Percentiles rank a stretch among this genome's conserved stretches.
phyloP scores from a whole-genome alignment of 805 yeast genomes.

The Diddensiella santjacobensis region DNA sequence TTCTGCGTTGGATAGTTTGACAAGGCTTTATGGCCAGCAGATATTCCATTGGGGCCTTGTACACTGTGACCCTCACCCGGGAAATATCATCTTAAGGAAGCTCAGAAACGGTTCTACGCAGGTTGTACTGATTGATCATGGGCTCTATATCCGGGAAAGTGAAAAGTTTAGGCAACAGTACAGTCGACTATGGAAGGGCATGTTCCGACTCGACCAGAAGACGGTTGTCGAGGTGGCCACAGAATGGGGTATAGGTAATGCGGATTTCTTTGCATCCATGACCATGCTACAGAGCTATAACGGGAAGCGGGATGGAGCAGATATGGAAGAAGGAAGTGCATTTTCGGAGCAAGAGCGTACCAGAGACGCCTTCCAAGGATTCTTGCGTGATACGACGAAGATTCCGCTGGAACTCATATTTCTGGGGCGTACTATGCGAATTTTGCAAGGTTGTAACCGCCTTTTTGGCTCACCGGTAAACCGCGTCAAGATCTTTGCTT shows the following conservation, averaged over 20 bases:
- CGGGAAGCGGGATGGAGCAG: slow-evolving; percentile 14
- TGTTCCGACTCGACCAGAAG: slow-evolving; percentile 49
- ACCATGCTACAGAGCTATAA: slow-evolving; percentile 50
- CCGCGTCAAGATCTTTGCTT: slow-evolving; percentile 58
- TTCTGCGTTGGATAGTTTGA: slow-evolving; percentile 47
- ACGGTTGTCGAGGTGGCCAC: slow-evolving; percentile 47
- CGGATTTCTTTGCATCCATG: slow-evolving; percentile 58
- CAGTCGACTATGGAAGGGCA: slow-evolving; percentile 57
- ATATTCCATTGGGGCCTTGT: slow-evolving; percentile 64
- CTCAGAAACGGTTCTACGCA: slow-evolving; percentile 31
- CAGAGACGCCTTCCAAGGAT: slow-evolving; percentile 48
- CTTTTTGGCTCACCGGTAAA: slow-evolving; percentile 70
- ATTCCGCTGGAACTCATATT: slow-evolving; percentile 67
- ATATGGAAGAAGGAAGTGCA: slow-evolving; percentile 46
- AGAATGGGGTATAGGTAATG: slow-evolving; percentile 67
- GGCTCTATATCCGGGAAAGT: slow-evolving; percentile 56
- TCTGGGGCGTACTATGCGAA: slow-evolving; percentile 66
- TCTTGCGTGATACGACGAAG: slow-evolving; percentile 57
- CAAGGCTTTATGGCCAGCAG: slow-evolving; percentile 52
- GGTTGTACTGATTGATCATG: slow-evolving; percentile 71
- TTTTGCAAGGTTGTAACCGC: slow-evolving; percentile 67
- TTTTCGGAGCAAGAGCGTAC: slow-evolving; percentile 43
- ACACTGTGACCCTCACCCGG: slow-evolving; percentile 81
- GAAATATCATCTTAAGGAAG: slow-evolving; percentile 58
- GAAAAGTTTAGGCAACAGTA: slow-evolving; percentile 53